Conservation (phyloP, 2,329 filamentous ascomycete genomes). For the Microsporum canis region DNA sequence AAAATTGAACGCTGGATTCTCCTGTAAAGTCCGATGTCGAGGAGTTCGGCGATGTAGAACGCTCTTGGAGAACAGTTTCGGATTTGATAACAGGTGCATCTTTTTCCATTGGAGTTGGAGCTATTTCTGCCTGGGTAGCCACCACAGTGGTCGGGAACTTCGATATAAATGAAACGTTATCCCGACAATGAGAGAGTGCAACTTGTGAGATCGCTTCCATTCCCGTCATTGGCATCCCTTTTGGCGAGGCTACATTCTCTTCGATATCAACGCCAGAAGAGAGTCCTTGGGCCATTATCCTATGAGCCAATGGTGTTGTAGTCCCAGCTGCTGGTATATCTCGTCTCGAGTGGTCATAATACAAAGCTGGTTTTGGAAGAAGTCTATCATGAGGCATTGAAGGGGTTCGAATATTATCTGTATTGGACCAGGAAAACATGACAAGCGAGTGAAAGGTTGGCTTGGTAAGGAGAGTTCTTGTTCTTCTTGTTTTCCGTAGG, state of each 20-base stretch:
- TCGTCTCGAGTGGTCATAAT: constrained; percentile 29
- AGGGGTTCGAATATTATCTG: background rate
- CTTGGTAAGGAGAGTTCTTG: constrained; percentile 1
- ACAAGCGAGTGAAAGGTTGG: constrained; percentile 1
- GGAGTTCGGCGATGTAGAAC: constrained; percentile 26
- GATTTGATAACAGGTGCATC: constrained; percentile 4
- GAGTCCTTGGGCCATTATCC: constrained; percentile 26
- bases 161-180: background rate
- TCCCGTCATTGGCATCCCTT: background rate
- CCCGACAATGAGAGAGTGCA: background rate
- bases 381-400: constrained; percentile 40
- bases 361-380: constrained; percentile 34
- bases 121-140: background rate
- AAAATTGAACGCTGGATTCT: constrained; percentile 44
- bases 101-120: constrained; percentile 9
- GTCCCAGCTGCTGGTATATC: constrained; percentile 24
- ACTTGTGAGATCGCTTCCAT: background rate
- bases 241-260: background rate
- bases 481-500: background rate
- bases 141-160: background rate
- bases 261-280: background rate
- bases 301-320: constrained; percentile 32
- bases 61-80: constrained; percentile 7
- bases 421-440: background rate
- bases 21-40: constrained; percentile 25